Evolutionary conservation across 495 filamentous ascomycete species (phyloP).

Genomic region (Penicillium verhagenii): DNA sequence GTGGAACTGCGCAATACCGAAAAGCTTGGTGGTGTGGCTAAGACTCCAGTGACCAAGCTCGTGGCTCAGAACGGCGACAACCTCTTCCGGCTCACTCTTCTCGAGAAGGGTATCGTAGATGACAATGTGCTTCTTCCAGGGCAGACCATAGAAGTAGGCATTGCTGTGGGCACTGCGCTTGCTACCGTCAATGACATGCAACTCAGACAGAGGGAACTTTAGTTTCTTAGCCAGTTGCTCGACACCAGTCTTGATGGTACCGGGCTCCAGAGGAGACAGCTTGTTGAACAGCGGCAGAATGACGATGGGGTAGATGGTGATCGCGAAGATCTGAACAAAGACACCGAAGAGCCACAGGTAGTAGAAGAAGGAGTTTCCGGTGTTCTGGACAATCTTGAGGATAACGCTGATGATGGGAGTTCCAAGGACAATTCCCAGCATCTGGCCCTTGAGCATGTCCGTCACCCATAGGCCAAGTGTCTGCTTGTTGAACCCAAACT

Average conservation of each 20-base stretch:
- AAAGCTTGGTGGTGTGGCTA: slow-evolving; percentile 89
- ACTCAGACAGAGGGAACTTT: slow-evolving; percentile 84
- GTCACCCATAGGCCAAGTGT: slow-evolving; percentile 84
- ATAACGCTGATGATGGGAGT: slow-evolving; percentile 87
- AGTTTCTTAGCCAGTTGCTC: slow-evolving; percentile 81
- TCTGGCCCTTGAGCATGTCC: slow-evolving; percentile 89
- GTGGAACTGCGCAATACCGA: slow-evolving; percentile 84
- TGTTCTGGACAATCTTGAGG: slow-evolving; percentile 86
- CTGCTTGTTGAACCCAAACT: slow-evolving; percentile 98
- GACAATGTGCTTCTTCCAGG: slow-evolving; percentile 99
- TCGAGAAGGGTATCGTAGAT: slow-evolving; percentile 98
- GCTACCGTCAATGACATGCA: slow-evolving; percentile 96
- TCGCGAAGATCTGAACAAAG: slow-evolving; percentile 84
- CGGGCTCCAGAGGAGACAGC: slow-evolving; percentile 85
- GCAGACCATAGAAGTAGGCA: slow-evolving; percentile 96
- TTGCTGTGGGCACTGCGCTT: slow-evolving; percentile 97
- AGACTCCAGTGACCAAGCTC: slow-evolving; percentile 97
- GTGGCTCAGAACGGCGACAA: slow-evolving; percentile 91
- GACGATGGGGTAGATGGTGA: slow-evolving; percentile 91
- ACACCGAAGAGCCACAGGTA: slow-evolving; percentile 94
- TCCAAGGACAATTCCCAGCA: slow-evolving; percentile 73
- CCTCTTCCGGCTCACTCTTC: slow-evolving; percentile 86
- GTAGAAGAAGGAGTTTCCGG: slow-evolving; percentile 91
- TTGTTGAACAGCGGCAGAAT: slow-evolving; percentile 99
- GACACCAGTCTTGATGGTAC: slow-evolving; percentile 80